Evolutionary conservation across 768 basidiomycete species (phyloP), one percentile per base, ranked within the genome.

Genomic region (Russula sp.): DNA sequence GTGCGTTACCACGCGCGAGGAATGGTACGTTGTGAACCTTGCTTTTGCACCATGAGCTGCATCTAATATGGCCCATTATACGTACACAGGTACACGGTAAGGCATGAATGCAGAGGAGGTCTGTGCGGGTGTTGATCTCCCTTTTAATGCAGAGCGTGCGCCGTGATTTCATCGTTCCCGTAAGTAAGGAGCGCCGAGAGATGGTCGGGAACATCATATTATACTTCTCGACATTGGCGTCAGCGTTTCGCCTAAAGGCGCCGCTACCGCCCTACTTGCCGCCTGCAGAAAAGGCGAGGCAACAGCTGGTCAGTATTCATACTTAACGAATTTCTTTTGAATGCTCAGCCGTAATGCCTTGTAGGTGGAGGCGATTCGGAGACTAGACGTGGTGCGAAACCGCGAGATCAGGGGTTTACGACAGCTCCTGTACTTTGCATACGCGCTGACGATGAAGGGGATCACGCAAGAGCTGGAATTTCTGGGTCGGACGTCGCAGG

Each of bases 231-330:
- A 83, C 82, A 0, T 78, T 95, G 35, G 83, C 90, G 4, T 83
- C 88, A 1, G 87, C 88, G 1, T 90, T 95, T 72, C 78, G 84
- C 18, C 77, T 92, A 45, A 96, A 96, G 69, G 85, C 92, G 6
- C 97, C 97, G 1, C 76, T 99, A n/a, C 94, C 97, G 0, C 93
- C 97, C 0, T 98, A 94, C 72, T 81, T 99, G 0, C 97, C 97
- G 3, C 95, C 95, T 0, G 96, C 90, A 0, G 94, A 96, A 70
- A 81, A 85, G 66, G 83, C 93, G 0, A 83, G 96, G 54, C 81
- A 87, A 57, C 82, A 84, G 8, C 75, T 99, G 72, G 93, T 90
- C 70, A 51, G 81, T 60, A 7, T 49, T 13, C 22, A 42, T 32
- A 9, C 2, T n/a, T n/a, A n/a, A n/a, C n/a, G n/a, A n/a, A n/a